A percentile compares a stretch with the other conserved stretches of the same genome.
Evolutionary conservation across 768 basidiomycete species (phyloP).

Genomic region (Butyriboletus loyo): DNA sequence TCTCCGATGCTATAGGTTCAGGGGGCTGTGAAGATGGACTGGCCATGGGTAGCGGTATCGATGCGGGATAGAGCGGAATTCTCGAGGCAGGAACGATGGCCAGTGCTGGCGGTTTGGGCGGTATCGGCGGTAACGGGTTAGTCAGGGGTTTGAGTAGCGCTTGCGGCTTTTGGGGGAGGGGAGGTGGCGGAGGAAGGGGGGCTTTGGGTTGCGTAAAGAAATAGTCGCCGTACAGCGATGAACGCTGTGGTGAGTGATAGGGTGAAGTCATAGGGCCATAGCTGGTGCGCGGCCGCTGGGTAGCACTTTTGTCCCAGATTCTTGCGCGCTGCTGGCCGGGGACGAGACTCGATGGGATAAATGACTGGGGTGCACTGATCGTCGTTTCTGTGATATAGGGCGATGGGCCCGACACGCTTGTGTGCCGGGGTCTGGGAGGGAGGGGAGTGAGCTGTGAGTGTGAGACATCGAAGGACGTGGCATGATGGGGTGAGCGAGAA

Average conservation of each 20-base stretch:
- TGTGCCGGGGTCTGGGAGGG: slow-evolving; percentile 19
- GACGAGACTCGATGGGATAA: slow-evolving; percentile 25
- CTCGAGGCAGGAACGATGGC: slow-evolving; percentile 16
- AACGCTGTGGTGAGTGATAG: slow-evolving; percentile 9
- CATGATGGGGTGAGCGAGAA: slow-evolving; percentile 20
- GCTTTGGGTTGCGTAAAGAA: slow-evolving; percentile 13
- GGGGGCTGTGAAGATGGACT: slow-evolving; percentile 5
- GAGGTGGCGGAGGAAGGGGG: slow-evolving; percentile 29
- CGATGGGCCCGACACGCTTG: slow-evolving; percentile 16
- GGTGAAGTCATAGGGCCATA: slow-evolving; percentile 4
- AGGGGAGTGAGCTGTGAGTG: slow-evolving; percentile 3
- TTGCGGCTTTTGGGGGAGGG: slow-evolving; percentile 31
- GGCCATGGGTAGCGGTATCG: slow-evolving; percentile 22
- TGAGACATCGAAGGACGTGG: slow-evolving; percentile 17
- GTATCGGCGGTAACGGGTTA: slow-evolving; percentile 36
- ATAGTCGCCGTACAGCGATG: slow-evolving; percentile 30
- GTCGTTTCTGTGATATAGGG: slow-evolving; percentile 1
- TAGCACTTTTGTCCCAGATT: slow-evolving; percentile 16
- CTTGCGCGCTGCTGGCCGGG: slow-evolving; percentile 22
- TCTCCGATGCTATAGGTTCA: slow-evolving; percentile 1
- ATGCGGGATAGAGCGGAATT: slow-evolving; percentile 33
- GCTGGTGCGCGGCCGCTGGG: slow-evolving; percentile 13
- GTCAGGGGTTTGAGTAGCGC: slow-evolving; percentile 31
- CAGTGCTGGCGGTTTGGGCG: slow-evolving; percentile 36
- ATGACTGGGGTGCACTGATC: slow-evolving; percentile 1